Evolutionary conservation across 2,329 filamentous ascomycete species (phyloP).

Genomic region (Ceratocystis huliohia): DNA sequence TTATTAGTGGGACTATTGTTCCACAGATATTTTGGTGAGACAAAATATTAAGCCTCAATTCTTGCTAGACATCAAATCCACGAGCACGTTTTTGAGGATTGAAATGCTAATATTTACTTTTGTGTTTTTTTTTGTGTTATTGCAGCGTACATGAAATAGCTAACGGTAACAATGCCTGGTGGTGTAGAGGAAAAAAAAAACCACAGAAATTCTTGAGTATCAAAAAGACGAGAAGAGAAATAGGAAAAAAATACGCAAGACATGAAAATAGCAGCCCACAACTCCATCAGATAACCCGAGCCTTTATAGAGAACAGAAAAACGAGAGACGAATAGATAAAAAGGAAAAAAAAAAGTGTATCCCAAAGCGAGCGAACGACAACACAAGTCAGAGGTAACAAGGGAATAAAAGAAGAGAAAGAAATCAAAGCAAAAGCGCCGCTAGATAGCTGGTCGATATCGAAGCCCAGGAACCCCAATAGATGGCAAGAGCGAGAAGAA

Average conservation of each 20-base stretch:
- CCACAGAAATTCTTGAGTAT: constrained; percentile 1
- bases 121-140: neutral
- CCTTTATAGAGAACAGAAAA: constrained; percentile 8
- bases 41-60: neutral
- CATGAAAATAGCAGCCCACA: neutral
- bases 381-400: neutral
- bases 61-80: neutral
- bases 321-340: neutral
- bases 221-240: neutral
- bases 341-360: neutral
- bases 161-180: constrained; percentile 1
- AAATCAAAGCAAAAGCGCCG: constrained; percentile 11
- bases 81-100: neutral
- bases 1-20: neutral
- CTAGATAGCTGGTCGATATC: constrained; percentile 3
- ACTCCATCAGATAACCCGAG: constrained; percentile 9
- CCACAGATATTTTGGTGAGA: neutral
- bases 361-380: constrained; percentile 8
- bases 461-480: constrained; percentile 4
- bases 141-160: neutral
- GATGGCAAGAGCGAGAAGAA: neutral
- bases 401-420: constrained; percentile 10
- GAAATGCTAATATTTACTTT: neutral
- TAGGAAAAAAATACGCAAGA: neutral
- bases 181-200: neutral